Evolutionary conservation across 306 rosid species (phyloP), one percentile per base, ranked within the genome.

Genomic region (Calophaca sinica): DNA sequence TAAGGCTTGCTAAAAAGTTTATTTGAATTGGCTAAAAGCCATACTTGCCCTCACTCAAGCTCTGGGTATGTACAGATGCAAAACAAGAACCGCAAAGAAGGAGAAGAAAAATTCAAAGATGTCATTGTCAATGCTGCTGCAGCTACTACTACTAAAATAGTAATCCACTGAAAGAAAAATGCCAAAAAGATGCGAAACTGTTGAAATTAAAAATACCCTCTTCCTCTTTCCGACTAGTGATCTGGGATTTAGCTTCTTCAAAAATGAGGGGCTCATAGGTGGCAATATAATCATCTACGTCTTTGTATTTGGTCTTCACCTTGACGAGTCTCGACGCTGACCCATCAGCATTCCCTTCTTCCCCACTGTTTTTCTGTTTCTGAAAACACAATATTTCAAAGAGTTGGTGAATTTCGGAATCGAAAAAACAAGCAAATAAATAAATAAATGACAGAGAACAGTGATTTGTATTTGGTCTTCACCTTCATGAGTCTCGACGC

Each of bases 191-290:
- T 0, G 8, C 44, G 36, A 65, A 45, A 28, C 3, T 6, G 28
- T 32, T 6, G 70, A 73, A 66, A 49, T 3, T 29, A 5, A 49
- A 5, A 51, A 42, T 85, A 88, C 97, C 89, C 8, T 87, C 89
- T 50, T 80, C 86, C 15, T 90, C 94, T 45, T 80, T 82, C 44
- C 79, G 80, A 83, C 79, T 75, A 48, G 75, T 69, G 48, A 94
- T 89, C 79, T 94, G 96, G 28, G 98, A 83, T 82, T 88, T 94
- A 66, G 91, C 87, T 84, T 94, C 98, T 79, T 89, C 96, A 28
- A 91, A 89, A 9, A 94, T 35, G 58, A 94, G 93, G n/a, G 97
- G 98, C 81, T 89, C 96, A 49, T 85, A 94, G 4, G 98, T 91
- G 33, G 91, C 84, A 79, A 84, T 80, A 75, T 94, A 94, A 62